phyloP scores from a whole-genome alignment of 768 basidiomycete species.

The Flagelloscypha sp. region DNA sequence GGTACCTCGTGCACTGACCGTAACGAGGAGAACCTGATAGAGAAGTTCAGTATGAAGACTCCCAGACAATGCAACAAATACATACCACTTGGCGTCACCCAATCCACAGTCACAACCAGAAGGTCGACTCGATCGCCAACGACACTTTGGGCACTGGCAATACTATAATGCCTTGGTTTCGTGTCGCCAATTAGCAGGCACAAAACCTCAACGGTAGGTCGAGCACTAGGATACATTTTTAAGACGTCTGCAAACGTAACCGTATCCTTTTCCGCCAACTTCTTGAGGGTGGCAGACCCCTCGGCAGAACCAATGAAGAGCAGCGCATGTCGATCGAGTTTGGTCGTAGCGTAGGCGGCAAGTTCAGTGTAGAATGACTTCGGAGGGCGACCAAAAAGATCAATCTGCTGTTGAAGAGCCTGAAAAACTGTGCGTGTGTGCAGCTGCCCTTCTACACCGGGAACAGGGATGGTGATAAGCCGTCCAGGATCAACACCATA shows the following conservation, averaged over 20 bases:
- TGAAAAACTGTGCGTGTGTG: slow-evolving; percentile 96
- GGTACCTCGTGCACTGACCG: slow-evolving; percentile 96
- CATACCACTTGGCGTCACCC: slow-evolving; percentile 78
- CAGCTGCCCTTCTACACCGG: slow-evolving; percentile 51
- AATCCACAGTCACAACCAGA: slow-evolving; percentile 93
- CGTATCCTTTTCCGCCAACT: slow-evolving; percentile 89
- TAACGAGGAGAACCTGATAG: slow-evolving; percentile 60
- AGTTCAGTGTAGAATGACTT: slow-evolving; percentile 94
- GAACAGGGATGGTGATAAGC: slow-evolving; percentile 75
- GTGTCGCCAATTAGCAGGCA: slow-evolving; percentile 91
- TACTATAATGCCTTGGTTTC: slow-evolving; percentile 97
- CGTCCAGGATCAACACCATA: slow-evolving; percentile 79
- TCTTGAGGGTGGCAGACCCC: slow-evolving; percentile 89
- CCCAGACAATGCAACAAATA: slow-evolving; percentile 9
- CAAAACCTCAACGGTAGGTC: slow-evolving; percentile 74
- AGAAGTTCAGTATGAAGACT: slow-evolving; percentile 4
- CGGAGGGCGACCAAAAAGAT: slow-evolving; percentile 91
- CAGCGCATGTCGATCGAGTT: slow-evolving; percentile 70
- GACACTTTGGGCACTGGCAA: slow-evolving; percentile 90
- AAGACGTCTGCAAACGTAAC: slow-evolving; percentile 89
- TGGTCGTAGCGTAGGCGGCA: slow-evolving; percentile 60
- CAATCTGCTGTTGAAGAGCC: slow-evolving; percentile 91
- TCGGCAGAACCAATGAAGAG: slow-evolving; percentile 92
- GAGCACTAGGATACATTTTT: slow-evolving; percentile 65
- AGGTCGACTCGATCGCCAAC: slow-evolving; percentile 94